Evolutionary conservation across 106 monocot species (phyloP), one percentile per base, ranked within the genome.

Genomic region (Dendrobium huoshanense): DNA sequence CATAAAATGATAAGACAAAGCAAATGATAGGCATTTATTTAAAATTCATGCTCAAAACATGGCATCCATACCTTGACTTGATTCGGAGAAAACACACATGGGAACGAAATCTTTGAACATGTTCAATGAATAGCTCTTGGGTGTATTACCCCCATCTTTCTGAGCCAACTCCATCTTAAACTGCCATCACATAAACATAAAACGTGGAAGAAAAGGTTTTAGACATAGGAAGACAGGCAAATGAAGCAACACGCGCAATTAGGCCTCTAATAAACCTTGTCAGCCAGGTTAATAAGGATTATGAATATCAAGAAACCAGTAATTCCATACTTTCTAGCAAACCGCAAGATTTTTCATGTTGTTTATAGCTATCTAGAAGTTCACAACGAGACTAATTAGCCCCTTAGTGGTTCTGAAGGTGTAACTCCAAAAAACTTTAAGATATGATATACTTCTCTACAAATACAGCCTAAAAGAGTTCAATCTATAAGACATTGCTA

Each of bases 31-130:
- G 20, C 18, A 44, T n/a, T 8, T 44, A 42, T 42, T 20, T 5
- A 73, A 40, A 41, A 16, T 42, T 73, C 68, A 37, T 70, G 68
- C 27, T 65, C 43, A 44, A 75, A 9, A n/a, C 19, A 67, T 20
- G 7, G 33, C 4, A 82, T 82, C 11, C 74, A 83, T 80, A 98
- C 97, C 92, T 91, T 89, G 94, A 82, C 83, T 92, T 86, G 97
- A 88, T 82, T 98, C 97, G 25, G 92, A 89, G 56, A 97, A 91
- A 61, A 98, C 87, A 83, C 88, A 91, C 92, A 98, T 92, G 51
- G 97, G 97, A 75, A 98, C 97, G 77, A 98, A 91, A 84, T 98
- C 97, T 75, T 92, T 98, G 89, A 90, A 94, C 97, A 98, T 98
- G 83, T 94, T 98, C 58, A 98, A 74, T 37, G 92, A 89, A 81